Evolutionary conservation across 2,329 filamentous ascomycete species (phyloP), one percentile per base, ranked within the genome.

Genomic region (Diaporthe vexans): DNA sequence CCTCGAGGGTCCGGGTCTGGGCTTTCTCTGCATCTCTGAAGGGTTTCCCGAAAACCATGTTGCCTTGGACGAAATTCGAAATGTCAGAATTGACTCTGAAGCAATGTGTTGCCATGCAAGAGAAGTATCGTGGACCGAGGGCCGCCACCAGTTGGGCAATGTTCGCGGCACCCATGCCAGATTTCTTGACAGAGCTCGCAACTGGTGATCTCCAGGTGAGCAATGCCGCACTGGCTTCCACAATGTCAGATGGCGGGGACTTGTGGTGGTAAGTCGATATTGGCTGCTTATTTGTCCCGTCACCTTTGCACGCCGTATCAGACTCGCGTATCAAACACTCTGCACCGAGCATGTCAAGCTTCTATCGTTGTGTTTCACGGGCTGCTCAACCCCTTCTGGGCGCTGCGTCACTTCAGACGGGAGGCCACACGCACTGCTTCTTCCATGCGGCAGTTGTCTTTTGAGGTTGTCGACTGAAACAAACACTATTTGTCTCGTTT

Each of bases 291-390:
- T 35, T 52, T 35, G 21, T 48, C 35, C 52, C 29, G 63, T 33
- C 48, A 29, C 63, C 7, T 40, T 15, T 35, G 26, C 37, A 35
- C 52, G n/a, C 26, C 15, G n/a, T 40, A 24, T 54, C 63, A 68
- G 29, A 40, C 63, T 52, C 63, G 48, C 17, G 48, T 68, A 54
- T 54, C 29, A 54, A 68, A 68, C 63, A 52, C 46, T 40, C 33
- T 29, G 33, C 48, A 54, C 33, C 33, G 48, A 54, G 63, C 63
- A 37, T 40, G 46, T 54, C 63, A 40, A 68, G 63, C 63, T 54
- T 68, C 48, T 68, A 68, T 68, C 63, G 52, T 35, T 26, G 63
- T 54, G 63, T 68, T 68, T 68, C 46, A 67, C 37, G 33, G 24
- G n/a, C 26, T 26, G 46, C 37, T 51, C 63, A 67, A 9, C 43